Percentiles rank a stretch among this genome's conserved stretches.
These are phyloP conservation scores for Erodium chrysanthum DNA, from an alignment of 441 rosid species.

Conservation along the genomic window DNA sequence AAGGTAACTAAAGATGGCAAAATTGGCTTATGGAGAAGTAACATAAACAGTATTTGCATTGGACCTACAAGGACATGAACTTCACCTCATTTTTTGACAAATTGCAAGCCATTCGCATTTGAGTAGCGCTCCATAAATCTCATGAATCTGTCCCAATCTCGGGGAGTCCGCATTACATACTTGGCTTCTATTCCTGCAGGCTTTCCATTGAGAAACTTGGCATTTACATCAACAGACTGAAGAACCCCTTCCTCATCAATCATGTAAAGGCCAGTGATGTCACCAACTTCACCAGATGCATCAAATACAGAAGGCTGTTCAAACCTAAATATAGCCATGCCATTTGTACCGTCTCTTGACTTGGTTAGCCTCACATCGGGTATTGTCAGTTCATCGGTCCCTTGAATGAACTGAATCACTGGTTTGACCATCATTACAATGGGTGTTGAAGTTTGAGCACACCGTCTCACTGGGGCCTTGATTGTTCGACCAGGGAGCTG, in stretches of 20 bases:
- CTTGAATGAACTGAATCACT: slow-evolving; percentile 70
- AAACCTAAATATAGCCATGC: slow-evolving; percentile 68
- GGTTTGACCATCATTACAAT: slow-evolving; percentile 68
- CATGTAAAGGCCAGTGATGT: slow-evolving; percentile 90
- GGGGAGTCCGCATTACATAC: slow-evolving; percentile 63
- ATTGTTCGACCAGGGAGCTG: slow-evolving; percentile 19
- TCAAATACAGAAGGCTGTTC: slow-evolving; percentile 89
- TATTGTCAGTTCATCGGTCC: slow-evolving; percentile 78
- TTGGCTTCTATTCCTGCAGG: slow-evolving; percentile 80
- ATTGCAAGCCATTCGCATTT: slow-evolving; percentile 66
- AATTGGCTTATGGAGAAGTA: background rate
- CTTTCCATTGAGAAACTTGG: slow-evolving; percentile 79
- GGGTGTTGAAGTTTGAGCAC: slow-evolving; percentile 17
- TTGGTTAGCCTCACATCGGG: slow-evolving; percentile 83
- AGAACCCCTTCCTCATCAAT: slow-evolving; percentile 87
- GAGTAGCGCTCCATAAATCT: slow-evolving; percentile 96
- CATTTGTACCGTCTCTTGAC: slow-evolving; percentile 78
- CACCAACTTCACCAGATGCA: slow-evolving; percentile 74
- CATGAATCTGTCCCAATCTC: slow-evolving; percentile 95
- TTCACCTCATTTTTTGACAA: slow-evolving; percentile 58
- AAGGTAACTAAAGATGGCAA: background rate
- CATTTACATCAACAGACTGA: slow-evolving; percentile 83
- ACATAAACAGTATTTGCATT: slow-evolving; percentile 10
- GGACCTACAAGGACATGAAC: background rate
- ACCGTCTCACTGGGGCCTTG: slow-evolving; percentile 16